Base-by-base conservation (phyloP, 257 asterid species). In the Solanum commersonii region DNA sequence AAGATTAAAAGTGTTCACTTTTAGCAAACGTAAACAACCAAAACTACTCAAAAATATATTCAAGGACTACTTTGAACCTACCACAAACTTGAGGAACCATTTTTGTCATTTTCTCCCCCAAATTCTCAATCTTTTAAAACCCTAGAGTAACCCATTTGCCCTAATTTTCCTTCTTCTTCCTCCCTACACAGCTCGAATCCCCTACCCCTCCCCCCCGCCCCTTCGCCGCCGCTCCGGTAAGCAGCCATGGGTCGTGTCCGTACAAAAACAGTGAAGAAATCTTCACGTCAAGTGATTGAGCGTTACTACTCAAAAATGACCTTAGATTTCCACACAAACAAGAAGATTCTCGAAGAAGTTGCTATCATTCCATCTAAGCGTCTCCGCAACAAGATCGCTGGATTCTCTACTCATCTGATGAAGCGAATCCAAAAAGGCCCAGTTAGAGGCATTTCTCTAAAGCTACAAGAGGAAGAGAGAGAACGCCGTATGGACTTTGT, bases 401-500 rank as follows among this genome's bases (percentile, higher is more conserved):
- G 96, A 1, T 95, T 93, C 84, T 94, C 98, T 2, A 94, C 96
- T 86, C 96, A 95, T 79, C 77, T 95, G 63, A 95, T 95, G 98
- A 94, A 95, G 86, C 90, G 96, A 73, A 95, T 95, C 91, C 95
- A 95, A 84, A 92, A 91, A 42, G 98, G 98, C 6, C 92, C 95
- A 4, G 98, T 95, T 23, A 89, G 96, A 10, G 98, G 96, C 20
- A 94, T 95, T 88, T 94, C 95, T 2, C 91, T 95, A 13, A 95
- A 95, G 93, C 93, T 95, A 38, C 96, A 95, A 90, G 98, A 94
- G 87, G 96, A 95, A 89, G 96, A 95, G 88, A 91, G 98, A 11
- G 98, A 95, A 89, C 95, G 96, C 65, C 95, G 98, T 84, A 93
- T 95, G 98, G 98, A 95, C 76, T 94, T 92, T 86, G 95, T 93